Base-by-base conservation (phyloP, 129 eudicot genomes). In the Pittosporum tobira region DNA sequence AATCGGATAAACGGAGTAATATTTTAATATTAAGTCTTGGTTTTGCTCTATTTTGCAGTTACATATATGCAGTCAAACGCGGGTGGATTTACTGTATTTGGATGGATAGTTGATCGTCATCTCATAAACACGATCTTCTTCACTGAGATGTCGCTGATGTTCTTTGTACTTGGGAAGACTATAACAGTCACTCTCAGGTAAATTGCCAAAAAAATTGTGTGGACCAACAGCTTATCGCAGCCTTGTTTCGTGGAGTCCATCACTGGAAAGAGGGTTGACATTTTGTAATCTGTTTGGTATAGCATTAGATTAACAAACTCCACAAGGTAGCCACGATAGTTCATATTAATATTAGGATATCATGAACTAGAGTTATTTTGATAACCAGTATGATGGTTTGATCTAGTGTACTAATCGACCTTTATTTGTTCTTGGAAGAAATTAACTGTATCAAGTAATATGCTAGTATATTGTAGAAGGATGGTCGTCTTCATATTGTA, bases 91-190 rank as follows among this genome's bases (percentile, higher is more conserved):
- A 77, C 79, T 2, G 60, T 82, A 28, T 82, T 61, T 50, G 88
- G 88, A 30, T 82, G 78, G 79, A 59, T 50, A 16, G 70, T 82
- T 61, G 84, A 82, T 51, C 77, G 88, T n/a, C 19, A 69, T 34
- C 73, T 82, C 43, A 64, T 82, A 19, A 74, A 71, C 71, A 82
- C 84, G 6, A 50, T 82, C 31, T 82, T 82, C 76, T 78, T 74
- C 68, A 44, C 50, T 36, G 88, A 82, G 72, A 54, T 74, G 53
- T 66, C 88, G 4, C 71, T 82, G 48, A 78, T 68, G 13, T 67
- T 63, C 66, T 82, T 82, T 66, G 79, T 82, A 18, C 81, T 82
- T 2, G 88, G 88, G 52, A 82, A 77, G 80, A 82, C 88, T 25
- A 61, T 82, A 19, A 77, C 76, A 15, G 48, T 81, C 55, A 53